These are phyloP conservation scores for Xylaria sp. DNA, from an alignment of 2,329 filamentous ascomycete genomes.

Conservation along the genomic window DNA sequence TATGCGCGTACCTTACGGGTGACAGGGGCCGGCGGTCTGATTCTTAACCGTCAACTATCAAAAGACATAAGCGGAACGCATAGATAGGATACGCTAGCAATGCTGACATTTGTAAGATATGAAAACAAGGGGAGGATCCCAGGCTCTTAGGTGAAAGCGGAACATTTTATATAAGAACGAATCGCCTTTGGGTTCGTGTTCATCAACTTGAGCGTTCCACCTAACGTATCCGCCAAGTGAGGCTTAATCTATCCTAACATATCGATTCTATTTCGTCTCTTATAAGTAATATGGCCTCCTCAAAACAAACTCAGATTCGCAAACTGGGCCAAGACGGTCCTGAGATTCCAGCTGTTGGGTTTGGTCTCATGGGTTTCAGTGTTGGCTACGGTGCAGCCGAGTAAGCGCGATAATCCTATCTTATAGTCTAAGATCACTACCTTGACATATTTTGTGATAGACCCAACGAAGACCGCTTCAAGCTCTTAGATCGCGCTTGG, in stretches of 20 bases:
- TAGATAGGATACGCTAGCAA: too few species aligned
- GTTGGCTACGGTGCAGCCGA: conserved; percentile 15
- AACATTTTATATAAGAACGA: neutral
- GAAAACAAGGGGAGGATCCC: too few species aligned
- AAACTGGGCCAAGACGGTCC: conserved; percentile 17
- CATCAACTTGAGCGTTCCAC: neutral
- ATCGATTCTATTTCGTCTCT: neutral
- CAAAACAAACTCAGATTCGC: neutral
- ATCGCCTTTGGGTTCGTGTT: neutral
- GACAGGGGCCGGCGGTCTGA: neutral
- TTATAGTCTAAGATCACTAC: neutral
- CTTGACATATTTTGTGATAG: neutral
- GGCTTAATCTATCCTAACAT: neutral
- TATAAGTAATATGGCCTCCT: conserved; percentile 1
- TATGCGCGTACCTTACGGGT: neutral
- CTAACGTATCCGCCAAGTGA: neutral
- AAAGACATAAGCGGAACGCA: too few species aligned
- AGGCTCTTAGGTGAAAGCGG: too few species aligned
- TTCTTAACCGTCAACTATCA: neutral
- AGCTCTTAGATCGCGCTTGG: conserved; percentile 19
- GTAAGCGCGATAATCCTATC: neutral
- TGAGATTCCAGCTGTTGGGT: conserved; percentile 16
- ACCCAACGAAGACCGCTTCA: conserved; percentile 1
- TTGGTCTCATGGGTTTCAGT: conserved; percentile 23
- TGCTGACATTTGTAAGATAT: too few species aligned